Base-by-base conservation (phyloP, 2,329 filamentous ascomycete genomes). In the Diplodia scrobiculata region DNA sequence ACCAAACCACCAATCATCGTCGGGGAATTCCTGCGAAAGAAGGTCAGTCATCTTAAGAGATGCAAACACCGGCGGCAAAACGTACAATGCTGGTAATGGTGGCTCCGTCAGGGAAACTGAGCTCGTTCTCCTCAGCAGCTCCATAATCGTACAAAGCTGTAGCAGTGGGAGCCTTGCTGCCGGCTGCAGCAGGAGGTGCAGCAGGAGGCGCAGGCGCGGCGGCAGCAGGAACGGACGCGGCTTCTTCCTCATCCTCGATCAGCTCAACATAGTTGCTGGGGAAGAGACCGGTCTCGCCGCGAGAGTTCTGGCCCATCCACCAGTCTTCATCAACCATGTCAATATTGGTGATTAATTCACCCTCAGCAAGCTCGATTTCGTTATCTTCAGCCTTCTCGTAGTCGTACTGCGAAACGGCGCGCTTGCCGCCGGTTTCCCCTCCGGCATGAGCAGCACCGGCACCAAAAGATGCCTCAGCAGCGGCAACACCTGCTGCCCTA, bases 1-100 rank as follows among this genome's bases (percentile, higher is more conserved):
- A 67, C 95, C 95, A 72, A 94, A 90, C 95, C 95, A 99, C 95
- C 95, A 99, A 76, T 99, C 95, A 70, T 98, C 94, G 73, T 98
- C 95, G 1, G 95, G 95, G 79, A 98, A 98, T 81, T 97, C 91
- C 88, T 90, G 71, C 21, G 50, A 54, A 51, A 13, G 66, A 13
- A 13, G 11, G 36, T 66, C 21, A 66, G 64, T 3, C 17, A 34
- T 21, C 1, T 29, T 5, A 51, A 5, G 29, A 14, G 14, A 29
- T 10, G 25, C 19, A 25, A 25, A 13, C 9, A 52, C 29, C 10
- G 11, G 2, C 17, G 1, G 17, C n/a, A 21, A 4, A 21, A 84
- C 88, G 83, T 84, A 90, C 88, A 70, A 99, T 82, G 74, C 90
- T 85, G 32, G 86, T 90, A 72, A 99, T 89, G 69, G 83, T 92